These are phyloP conservation scores for Aspergillus tamarii DNA, from an alignment of 2,329 filamentous ascomycete species.

Conservation along the genomic window DNA sequence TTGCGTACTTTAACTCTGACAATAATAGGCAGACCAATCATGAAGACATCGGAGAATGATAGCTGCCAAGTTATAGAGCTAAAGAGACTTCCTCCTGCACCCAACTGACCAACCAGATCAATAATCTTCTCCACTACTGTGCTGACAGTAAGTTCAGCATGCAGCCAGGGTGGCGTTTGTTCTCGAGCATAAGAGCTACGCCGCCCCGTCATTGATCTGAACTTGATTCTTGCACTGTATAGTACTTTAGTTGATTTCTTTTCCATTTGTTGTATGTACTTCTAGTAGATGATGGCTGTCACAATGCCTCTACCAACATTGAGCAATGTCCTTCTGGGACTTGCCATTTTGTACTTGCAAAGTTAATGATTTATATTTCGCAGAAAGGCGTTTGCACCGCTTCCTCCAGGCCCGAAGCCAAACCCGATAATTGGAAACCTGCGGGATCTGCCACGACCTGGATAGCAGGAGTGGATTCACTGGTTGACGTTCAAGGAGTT, in stretches of 20 bases:
- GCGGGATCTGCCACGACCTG: constrained; percentile 8
- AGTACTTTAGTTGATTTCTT: neutral
- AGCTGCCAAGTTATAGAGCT: no score
- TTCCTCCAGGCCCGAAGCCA: constrained; percentile 9
- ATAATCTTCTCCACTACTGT: neutral
- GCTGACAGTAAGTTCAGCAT: neutral
- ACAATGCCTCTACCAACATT: constrained; percentile 3
- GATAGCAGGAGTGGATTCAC: constrained; percentile 6
- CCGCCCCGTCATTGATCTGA: neutral
- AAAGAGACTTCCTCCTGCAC: neutral
- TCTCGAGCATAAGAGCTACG: neutral
- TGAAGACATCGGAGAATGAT: neutral
- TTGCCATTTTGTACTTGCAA: neutral
- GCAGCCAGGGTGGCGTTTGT: no score
- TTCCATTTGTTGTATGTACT: neutral
- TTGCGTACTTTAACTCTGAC: neutral
- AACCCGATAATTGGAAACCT: constrained; percentile 10
- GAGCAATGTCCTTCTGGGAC: neutral
- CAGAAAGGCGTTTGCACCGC: neutral
- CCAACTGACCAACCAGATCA: neutral
- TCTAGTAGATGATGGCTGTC: neutral
- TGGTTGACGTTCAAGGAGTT: constrained; percentile 11
- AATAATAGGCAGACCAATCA: neutral
- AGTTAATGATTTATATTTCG: neutral
- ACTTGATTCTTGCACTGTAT: neutral